These are phyloP conservation scores for Termitomyces sp. DNA, from an alignment of 768 basidiomycete genomes.

Conservation along the genomic window DNA sequence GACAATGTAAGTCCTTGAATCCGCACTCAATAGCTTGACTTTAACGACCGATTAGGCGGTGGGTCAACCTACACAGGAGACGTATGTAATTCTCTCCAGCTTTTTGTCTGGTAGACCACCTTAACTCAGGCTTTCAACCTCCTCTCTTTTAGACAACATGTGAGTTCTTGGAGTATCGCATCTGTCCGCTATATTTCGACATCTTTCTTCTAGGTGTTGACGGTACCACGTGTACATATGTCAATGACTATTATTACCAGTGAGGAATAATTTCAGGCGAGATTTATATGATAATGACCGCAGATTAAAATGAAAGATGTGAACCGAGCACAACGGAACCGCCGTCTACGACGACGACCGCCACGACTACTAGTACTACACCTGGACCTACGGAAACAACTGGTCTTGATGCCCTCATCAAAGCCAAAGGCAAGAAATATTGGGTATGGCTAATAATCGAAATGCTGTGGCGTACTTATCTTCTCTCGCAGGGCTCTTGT, in stretches of 20 bases:
- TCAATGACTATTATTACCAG: background rate
- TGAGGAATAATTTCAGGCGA: background rate
- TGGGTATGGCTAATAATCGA: background rate
- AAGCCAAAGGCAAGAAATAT: conserved; percentile 1
- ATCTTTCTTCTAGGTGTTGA: background rate
- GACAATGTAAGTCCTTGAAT: background rate
- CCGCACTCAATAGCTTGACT: background rate
- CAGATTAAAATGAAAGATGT: background rate
- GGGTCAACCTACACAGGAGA: background rate
- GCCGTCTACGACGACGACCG: background rate
- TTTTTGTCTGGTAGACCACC: too few species aligned
- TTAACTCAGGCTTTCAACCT: background rate
- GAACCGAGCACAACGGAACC: background rate
- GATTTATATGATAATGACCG: background rate
- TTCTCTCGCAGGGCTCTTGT: background rate
- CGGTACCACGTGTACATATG: background rate
- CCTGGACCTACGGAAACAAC: background rate
- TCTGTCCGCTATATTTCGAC: background rate
- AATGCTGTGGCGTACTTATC: background rate
- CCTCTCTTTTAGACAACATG: background rate
- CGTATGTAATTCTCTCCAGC: background rate
- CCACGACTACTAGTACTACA: background rate
- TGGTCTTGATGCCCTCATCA: background rate
- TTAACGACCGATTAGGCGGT: background rate
- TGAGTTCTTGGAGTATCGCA: background rate